Percentiles rank a stretch among this genome's conserved stretches.
Conservation (phyloP, 371 early-diverging fungal genomes). For the Smittium mucronatum region DNA sequence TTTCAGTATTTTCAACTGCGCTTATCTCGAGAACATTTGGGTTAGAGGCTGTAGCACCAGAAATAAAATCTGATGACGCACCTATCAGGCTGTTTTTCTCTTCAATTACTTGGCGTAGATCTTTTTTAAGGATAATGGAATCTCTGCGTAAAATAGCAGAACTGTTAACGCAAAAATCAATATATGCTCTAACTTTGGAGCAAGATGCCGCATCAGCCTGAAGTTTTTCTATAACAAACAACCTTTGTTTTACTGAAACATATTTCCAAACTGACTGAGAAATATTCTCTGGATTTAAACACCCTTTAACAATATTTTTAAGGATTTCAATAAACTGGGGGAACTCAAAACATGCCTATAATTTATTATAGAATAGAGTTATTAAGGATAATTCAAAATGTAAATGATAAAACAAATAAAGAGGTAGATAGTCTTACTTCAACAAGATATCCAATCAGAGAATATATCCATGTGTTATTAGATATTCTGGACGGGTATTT, state of each 20-base stretch:
- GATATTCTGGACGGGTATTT: not conserved
- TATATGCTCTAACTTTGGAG: constrained; percentile 38
- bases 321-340: not conserved
- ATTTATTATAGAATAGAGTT: not conserved
- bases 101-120: constrained; percentile 36
- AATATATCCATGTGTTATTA: constrained; percentile 16
- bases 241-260: constrained; percentile 10
- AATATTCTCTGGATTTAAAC: constrained; percentile 2
- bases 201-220: constrained; percentile 21
- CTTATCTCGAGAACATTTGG: too few species aligned
- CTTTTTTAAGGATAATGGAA: constrained; percentile 50
- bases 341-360: constrained; percentile 3
- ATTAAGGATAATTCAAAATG: constrained; percentile 13
- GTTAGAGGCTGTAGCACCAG: too few species aligned
- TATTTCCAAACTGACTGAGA: constrained; percentile 11
- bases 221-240: constrained; percentile 23
- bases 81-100: constrained; percentile 16
- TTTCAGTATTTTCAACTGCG: too few species aligned
- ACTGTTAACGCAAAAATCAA: constrained; percentile 54
- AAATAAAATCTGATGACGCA: too few species aligned
- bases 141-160: constrained; percentile 46
- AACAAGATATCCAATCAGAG: constrained; percentile 23
- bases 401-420: constrained; percentile 7
- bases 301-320: not conserved
- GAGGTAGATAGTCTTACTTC: constrained; percentile 25